phyloP scores from a whole-genome alignment of 2,329 filamentous ascomycete genomes.

The Exophiala sp. region DNA sequence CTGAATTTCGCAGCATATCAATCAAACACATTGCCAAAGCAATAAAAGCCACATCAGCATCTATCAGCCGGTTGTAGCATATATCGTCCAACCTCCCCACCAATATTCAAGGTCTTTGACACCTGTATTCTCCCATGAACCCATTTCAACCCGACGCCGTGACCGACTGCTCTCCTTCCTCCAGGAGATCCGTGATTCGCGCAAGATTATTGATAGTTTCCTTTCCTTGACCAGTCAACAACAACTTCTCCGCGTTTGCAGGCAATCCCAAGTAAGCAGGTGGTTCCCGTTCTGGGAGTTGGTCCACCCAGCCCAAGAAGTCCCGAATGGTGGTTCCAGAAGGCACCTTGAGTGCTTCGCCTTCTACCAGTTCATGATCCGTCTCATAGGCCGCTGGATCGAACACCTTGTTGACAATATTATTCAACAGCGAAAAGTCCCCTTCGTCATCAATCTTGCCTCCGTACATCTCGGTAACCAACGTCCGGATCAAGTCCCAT shows the following conservation, averaged over 20 bases:
- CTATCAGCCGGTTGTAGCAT: neutral
- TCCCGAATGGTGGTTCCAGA: constrained; percentile 77
- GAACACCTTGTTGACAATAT: constrained; percentile 73
- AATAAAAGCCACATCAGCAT: neutral
- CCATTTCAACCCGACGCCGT: neutral
- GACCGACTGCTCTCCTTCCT: constrained; percentile 85
- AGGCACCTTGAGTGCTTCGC: constrained; percentile 68
- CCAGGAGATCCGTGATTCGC: constrained; percentile 80
- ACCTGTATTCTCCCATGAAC: neutral
- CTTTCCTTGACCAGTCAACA: constrained; percentile 82
- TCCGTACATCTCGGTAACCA: constrained; percentile 92
- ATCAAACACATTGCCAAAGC: no score
- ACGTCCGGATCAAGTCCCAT: constrained; percentile 89
- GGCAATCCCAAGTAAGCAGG: constrained; percentile 92
- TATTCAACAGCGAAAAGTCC: constrained; percentile 71
- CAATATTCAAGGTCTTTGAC: no score
- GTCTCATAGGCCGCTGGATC: constrained; percentile 89
- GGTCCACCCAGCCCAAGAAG: constrained; percentile 88
- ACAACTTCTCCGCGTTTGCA: constrained; percentile 91
- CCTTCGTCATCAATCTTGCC: constrained; percentile 92
- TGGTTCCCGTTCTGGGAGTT: constrained; percentile 88
- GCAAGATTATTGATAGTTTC: constrained; percentile 80
- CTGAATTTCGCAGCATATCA: neutral
- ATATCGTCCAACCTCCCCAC: no score
- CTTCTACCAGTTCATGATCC: constrained; percentile 77